Base-by-base conservation (phyloP, 371 early-diverging fungal genomes). In the Fennellomyces sp. region DNA sequence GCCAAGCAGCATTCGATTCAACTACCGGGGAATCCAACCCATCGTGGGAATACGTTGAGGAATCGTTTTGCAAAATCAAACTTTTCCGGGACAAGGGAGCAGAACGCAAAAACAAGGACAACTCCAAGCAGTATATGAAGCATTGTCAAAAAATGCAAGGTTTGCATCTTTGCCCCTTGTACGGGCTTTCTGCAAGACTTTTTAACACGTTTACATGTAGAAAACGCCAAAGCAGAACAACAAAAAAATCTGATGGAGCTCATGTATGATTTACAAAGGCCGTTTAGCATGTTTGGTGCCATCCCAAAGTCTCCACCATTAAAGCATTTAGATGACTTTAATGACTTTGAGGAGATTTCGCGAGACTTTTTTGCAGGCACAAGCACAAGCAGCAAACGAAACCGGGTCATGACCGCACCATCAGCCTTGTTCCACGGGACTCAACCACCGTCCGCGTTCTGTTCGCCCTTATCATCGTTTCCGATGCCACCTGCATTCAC, bases 61-160 rank as follows among this genome's bases (percentile, higher is more conserved):
- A 73, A 29, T 75, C 84, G 36, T 91, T 75, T 52, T 84, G 87
- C 15, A 85, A 87, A 58, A 79, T 91, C 45, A 90, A 91, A 63
- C 59, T 92, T 29, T 93, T 93, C 64, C 74, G 93, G 31, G 93
- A 93, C 58, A 93, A 91, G 45, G 87, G 87, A 3, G 84, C 87
- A 13, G 85, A 86, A 55, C 73, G 87, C 7, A 86, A 86, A 63
- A 80, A 83, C 56, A 86, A 84, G 66, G 87, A 86, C 53, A 85
- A 86, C 52, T 74, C 81, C 33, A 77, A 75, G 45, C 87, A 86
- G 50, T 60, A 83, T 30, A 75, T 77, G 50, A 84, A 82, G 52
- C 73, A 80, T 60, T 69, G 78, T 68, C 82, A 82, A 53, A 81
- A 81, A 59, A 72, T 83, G 70, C 68, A 78, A 15, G 81, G 81